These are phyloP conservation scores for Terfezia claveryi DNA, from an alignment of 495 filamentous ascomycete species.

Conservation along the genomic window DNA sequence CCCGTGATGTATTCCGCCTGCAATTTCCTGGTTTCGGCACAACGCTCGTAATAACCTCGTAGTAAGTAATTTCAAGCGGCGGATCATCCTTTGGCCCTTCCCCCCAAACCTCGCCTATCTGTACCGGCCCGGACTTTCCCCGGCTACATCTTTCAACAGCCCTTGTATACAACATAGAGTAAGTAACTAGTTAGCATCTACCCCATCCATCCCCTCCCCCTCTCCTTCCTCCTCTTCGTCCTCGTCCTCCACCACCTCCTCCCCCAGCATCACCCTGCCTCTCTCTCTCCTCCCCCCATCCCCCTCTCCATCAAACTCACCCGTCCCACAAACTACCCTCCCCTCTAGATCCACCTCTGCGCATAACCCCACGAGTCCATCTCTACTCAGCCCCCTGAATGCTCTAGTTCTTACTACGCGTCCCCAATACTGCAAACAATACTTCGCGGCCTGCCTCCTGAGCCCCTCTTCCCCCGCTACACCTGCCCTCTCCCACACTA, in stretches of 20 bases:
- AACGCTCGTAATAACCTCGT: no score
- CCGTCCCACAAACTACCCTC: constrained; percentile 49
- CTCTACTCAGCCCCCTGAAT: constrained; percentile 56
- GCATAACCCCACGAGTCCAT: constrained; percentile 68
- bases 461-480: constrained; percentile 85
- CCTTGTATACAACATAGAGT: no score
- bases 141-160: no score
- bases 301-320: constrained; percentile 5
- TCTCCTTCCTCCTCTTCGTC: constrained; percentile 5
- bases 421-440: constrained; percentile 86
- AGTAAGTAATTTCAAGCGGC: no score
- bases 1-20: no score
- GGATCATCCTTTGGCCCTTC: no score
- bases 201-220: constrained; percentile 12
- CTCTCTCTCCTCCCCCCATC: constrained; percentile 8
- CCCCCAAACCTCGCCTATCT: no score
- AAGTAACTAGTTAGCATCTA: no score
- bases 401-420: constrained; percentile 72
- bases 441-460: constrained; percentile 60
- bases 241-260: constrained; percentile 7
- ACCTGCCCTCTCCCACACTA: constrained; percentile 85
- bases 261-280: constrained; percentile 4
- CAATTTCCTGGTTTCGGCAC: no score
- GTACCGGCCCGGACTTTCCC: no score
- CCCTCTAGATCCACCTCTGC: constrained; percentile 83